Evolutionary conservation across 2,329 filamentous ascomycete genomes (phyloP).

Genomic region (Alternaria gansuensis): DNA sequence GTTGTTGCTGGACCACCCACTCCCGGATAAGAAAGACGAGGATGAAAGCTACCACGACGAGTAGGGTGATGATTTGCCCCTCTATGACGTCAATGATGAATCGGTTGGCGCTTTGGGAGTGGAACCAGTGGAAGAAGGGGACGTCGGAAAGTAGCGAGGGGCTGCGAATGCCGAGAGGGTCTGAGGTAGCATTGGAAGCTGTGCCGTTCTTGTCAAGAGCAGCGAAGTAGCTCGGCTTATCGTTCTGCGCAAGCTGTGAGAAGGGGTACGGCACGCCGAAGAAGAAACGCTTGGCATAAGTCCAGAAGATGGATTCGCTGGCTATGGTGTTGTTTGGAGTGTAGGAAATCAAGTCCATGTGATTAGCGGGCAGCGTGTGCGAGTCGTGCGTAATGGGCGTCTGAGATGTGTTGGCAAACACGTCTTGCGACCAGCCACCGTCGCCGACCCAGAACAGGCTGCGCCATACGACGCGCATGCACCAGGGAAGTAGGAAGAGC

Average conservation of each 20-base stretch:
- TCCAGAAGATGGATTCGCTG: conserved; percentile 58
- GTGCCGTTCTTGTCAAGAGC: conserved; percentile 35
- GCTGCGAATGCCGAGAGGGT: conserved; percentile 35
- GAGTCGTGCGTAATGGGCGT: conserved; percentile 1
- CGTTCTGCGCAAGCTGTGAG: conserved; percentile 33
- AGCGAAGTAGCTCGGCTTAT: conserved; percentile 33
- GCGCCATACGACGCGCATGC: conserved; percentile 91
- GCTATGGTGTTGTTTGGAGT: conserved; percentile 50
- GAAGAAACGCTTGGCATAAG: conserved; percentile 57
- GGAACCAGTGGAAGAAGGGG: conserved; percentile 60
- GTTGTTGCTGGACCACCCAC: conserved; percentile 98
- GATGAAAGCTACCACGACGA: conserved; percentile 93
- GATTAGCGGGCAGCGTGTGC: conserved; percentile 11
- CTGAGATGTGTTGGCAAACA: conserved; percentile 37
- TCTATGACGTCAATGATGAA: conserved; percentile 84
- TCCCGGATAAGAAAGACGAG: conserved; percentile 96
- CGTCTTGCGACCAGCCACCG: conserved; percentile 68
- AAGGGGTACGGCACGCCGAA: conserved; percentile 42
- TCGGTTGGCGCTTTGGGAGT: conserved; percentile 75
- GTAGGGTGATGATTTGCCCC: conserved; percentile 89
- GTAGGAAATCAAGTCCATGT: conserved; percentile 46
- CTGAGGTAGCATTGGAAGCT: conserved; percentile 40
- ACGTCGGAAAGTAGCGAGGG: conserved; percentile 65
- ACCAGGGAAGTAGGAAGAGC: conserved; percentile 86
- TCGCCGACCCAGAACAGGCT: conserved; percentile 95